These are phyloP conservation scores for Fusarium sp. DNA, from an alignment of 2,329 filamentous ascomycete species.

Conservation along the genomic window DNA sequence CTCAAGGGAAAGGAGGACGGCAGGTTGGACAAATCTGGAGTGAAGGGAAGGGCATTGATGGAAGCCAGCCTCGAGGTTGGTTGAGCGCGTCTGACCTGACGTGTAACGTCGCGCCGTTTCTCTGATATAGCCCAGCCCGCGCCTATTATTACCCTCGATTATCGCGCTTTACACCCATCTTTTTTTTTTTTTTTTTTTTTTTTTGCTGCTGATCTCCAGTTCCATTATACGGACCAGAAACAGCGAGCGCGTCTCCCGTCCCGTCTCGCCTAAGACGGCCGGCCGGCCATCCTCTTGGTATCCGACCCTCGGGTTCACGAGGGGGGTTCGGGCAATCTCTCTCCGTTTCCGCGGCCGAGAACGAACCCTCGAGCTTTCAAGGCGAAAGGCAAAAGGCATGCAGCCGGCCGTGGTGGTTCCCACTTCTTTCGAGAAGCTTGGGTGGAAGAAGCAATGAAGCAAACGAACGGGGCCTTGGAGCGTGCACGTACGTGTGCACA, in stretches of 20 bases:
- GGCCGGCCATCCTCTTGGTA: constrained; percentile 9
- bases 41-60: background rate
- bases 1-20: background rate
- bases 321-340: background rate
- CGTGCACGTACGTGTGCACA: constrained; percentile 10
- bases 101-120: constrained; percentile 22
- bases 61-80: background rate
- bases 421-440: constrained; percentile 40
- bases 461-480: constrained; percentile 8
- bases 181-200: background rate
- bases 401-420: constrained; percentile 2
- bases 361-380: background rate
- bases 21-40: background rate
- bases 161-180: constrained; percentile 7
- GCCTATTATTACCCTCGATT: constrained; percentile 1
- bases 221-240: background rate
- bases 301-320: background rate
- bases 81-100: constrained; percentile 15
- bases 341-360: background rate
- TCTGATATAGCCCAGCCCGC: constrained; percentile 1
- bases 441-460: constrained; percentile 27
- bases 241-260: constrained; percentile 4
- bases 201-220: background rate
- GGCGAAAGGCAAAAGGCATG: background rate
- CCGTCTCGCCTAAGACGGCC: constrained; percentile 16